Conservation (phyloP, 2,329 filamentous ascomycete species). For the Fusarium domesticum region DNA sequence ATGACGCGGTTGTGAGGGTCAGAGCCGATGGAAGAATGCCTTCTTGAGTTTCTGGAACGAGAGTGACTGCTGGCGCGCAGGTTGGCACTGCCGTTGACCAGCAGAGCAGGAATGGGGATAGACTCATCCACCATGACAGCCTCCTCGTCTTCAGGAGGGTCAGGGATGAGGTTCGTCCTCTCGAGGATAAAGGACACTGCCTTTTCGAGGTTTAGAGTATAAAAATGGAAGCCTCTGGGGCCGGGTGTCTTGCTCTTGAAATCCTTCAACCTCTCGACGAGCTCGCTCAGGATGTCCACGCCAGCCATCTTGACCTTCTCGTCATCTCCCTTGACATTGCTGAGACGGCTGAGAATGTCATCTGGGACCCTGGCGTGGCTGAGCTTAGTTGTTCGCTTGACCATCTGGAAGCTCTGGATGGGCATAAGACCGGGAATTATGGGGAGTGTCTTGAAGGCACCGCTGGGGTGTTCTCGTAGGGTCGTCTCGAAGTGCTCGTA, state of each 20-base stretch:
- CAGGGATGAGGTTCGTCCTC: constrained; percentile 76
- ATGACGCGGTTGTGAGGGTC: constrained; percentile 87
- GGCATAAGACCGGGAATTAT: constrained; percentile 97
- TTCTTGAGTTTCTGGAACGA: constrained; percentile 45
- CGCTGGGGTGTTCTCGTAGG: constrained; percentile 77
- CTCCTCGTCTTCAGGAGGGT: constrained; percentile 51
- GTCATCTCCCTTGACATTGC: constrained; percentile 73
- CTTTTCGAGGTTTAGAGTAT: constrained; percentile 94
- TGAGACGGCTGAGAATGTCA: constrained; percentile 65
- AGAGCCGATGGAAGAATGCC: constrained; percentile 76
- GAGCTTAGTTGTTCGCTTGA: constrained; percentile 89
- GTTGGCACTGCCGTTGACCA: constrained; percentile 49
- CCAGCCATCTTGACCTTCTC: constrained; percentile 77
- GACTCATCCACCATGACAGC: constrained; percentile 47
- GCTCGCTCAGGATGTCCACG: constrained; percentile 78
- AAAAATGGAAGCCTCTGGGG: constrained; percentile 89
- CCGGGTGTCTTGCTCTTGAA: constrained; percentile 55
- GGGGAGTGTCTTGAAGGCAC: constrained; percentile 78
- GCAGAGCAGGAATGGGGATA: constrained; percentile 29
- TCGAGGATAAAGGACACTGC: constrained; percentile 92
- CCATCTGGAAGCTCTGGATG: constrained; percentile 94
- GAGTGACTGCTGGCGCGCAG: constrained; percentile 34
- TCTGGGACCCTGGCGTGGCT: constrained; percentile 82
- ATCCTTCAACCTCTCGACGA: constrained; percentile 73
- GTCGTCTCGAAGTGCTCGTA: constrained; percentile 77